Evolutionary conservation across 2,329 filamentous ascomycete genomes (phyloP), one percentile per base, ranked within the genome.

Genomic region (Pseudogymnoascus destructans): DNA sequence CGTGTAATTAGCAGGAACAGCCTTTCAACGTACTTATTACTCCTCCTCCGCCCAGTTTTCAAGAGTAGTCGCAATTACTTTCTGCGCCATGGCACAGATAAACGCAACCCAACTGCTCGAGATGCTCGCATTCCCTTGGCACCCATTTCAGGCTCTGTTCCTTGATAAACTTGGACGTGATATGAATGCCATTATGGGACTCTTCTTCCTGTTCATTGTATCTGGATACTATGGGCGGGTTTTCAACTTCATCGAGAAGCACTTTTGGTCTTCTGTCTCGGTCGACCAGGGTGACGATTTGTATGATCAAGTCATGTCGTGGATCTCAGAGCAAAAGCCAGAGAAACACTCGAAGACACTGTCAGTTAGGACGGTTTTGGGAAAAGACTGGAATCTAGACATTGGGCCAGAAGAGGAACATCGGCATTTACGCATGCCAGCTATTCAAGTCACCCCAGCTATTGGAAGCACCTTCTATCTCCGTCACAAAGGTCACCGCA

Each of bases 401-500:
- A 13, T 3, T 36, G 3, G n/a, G n/a, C 13, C 15, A 1, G 8
- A 38, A 19, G 7, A 19, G 3, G 4, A 19, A 8, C 35, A 38
- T 38, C 15, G 8, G 19, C 35, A 19, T 38, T 19, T 38, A 38
- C 15, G 15, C 15, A 38, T 17, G 15, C 35, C 15, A 38, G 35
- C 15, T 38, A 38, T 38, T 38, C 15, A 38, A 10, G 8, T 38
- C 8, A 38, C 15, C 35, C 35, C 8, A 38, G 35, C 35, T 1
- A 38, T 38, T 17, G 3, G 35, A 17, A 38, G 35, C 35, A 38
- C 35, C 35, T 38, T 38, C 35, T 3, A 95, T 87, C 72, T 97
- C 93, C 0, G 87, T 93, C 0, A 92, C 90, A 71, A 93, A 95
- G 59, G 82, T 81, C 21, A 95, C 89, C 6, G 97, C 80, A 61